Conservation (phyloP, 2,329 filamentous ascomycete species). For the Penicillium glabrum region DNA sequence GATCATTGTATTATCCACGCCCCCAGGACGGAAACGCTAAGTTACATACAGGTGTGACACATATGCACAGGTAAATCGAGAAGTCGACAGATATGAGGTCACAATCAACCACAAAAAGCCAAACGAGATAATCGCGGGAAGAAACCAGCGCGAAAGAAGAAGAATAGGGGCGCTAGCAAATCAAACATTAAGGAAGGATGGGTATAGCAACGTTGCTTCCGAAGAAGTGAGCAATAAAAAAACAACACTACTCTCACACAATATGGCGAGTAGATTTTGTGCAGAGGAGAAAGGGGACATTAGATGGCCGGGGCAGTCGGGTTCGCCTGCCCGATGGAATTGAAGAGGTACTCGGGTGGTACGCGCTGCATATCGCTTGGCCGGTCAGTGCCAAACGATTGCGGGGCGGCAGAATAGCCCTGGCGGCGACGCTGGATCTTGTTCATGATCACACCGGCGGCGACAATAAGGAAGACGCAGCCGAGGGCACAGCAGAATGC, state of each 20-base stretch:
- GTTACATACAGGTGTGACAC: slow-evolving; percentile 16
- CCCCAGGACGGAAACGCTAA: slow-evolving; percentile 17
- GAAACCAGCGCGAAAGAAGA: slow-evolving; percentile 17
- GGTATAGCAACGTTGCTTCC: slow-evolving; percentile 34
- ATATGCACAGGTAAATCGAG: slow-evolving; percentile 17
- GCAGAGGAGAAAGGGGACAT: slow-evolving; percentile 17
- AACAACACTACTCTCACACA: slow-evolving; percentile 9
- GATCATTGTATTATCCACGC: slow-evolving; percentile 19
- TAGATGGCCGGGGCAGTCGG: slow-evolving; percentile 36
- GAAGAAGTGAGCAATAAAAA: slow-evolving; percentile 24
- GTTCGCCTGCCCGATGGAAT: slow-evolving; percentile 37
- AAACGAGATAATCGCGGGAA: slow-evolving; percentile 7
- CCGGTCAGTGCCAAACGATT: slow-evolving; percentile 46
- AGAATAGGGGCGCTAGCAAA: slow-evolving; percentile 19
- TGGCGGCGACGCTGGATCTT: slow-evolving; percentile 49
- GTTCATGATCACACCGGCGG: slow-evolving; percentile 48
- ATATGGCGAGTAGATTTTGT: slow-evolving; percentile 15
- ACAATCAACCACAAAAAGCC: slow-evolving; percentile 6
- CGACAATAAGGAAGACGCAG: slow-evolving; percentile 50
- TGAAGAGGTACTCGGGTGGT: slow-evolving; percentile 49
- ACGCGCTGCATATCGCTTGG: slow-evolving; percentile 47
- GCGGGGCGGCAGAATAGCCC: slow-evolving; percentile 47
- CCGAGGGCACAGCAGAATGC: slow-evolving; percentile 50
- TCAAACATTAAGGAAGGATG: slow-evolving; percentile 32
- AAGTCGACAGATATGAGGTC: slow-evolving; percentile 4